These are phyloP conservation scores for Neospora caninum DNA, from an alignment of 169 alveolate species.

Conservation along the genomic window DNA sequence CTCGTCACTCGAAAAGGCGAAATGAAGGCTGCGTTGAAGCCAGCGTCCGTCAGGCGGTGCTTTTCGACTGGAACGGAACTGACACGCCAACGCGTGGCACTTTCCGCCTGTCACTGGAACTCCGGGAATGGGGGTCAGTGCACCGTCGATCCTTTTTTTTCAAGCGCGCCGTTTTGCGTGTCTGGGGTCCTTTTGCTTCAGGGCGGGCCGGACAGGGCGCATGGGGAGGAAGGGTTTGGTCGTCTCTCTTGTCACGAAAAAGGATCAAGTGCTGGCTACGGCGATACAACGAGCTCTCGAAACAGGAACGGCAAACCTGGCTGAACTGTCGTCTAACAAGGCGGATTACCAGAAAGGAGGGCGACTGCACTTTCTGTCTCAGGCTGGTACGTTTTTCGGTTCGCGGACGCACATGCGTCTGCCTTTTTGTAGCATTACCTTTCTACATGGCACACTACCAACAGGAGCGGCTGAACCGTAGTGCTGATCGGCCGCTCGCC, in stretches of 20 bases:
- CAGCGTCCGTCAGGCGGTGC: too few relatives aligned
- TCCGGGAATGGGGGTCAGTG: too few relatives aligned
- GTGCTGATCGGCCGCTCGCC: too few relatives aligned
- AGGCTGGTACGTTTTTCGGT: background rate
- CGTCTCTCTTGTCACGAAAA: background rate
- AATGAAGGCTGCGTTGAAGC: too few relatives aligned
- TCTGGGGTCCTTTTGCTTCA: background rate
- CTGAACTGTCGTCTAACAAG: slow-evolving; percentile 2
- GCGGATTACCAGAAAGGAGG: slow-evolving; percentile 22
- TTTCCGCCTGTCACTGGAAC: too few relatives aligned
- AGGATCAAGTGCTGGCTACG: slow-evolving; percentile 21
- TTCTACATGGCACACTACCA: too few relatives aligned
- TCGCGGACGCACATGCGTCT: background rate
- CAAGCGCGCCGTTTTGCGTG: background rate
- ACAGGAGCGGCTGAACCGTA: too few relatives aligned
- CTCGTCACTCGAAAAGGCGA: too few relatives aligned
- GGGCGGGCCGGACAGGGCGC: slow-evolving; percentile 13
- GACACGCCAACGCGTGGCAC: too few relatives aligned
- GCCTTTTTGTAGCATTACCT: too few relatives aligned
- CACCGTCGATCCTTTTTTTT: too few relatives aligned
- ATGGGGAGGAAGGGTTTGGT: slow-evolving; percentile 2
- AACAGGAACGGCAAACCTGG: background rate
- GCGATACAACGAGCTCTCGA: slow-evolving; percentile 30
- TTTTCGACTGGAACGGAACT: too few relatives aligned
- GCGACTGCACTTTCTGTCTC: slow-evolving; percentile 5